Percentiles rank a stretch among this genome's conserved stretches.
Evolutionary conservation across 1,284 basidiomycete genomes (phyloP).

Genomic region (Ceratobasidium sp.): DNA sequence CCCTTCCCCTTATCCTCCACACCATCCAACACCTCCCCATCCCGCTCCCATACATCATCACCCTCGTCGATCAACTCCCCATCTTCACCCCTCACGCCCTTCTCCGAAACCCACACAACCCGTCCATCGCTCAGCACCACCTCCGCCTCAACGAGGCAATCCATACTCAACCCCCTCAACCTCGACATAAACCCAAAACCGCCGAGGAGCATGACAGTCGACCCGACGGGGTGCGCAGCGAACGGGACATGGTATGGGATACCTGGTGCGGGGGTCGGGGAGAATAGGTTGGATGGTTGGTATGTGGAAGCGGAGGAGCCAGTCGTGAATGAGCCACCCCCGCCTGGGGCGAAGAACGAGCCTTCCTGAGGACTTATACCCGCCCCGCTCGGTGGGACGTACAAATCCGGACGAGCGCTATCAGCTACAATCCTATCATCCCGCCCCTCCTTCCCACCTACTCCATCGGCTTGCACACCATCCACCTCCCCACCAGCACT

Average conservation of each 20-base stretch:
- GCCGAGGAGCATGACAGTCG: conserved; percentile 86
- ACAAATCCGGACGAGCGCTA: conserved; percentile 24
- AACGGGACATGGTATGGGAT: conserved; percentile 89
- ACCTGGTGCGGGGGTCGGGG: conserved; percentile 55
- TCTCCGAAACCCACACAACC: conserved; percentile 64
- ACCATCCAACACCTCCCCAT: conserved; percentile 10
- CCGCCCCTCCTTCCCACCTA: not conserved
- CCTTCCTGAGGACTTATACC: conserved; percentile 15
- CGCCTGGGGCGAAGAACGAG: conserved; percentile 25
- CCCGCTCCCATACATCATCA: conserved; percentile 48
- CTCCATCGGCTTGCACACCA: not conserved
- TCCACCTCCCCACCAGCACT: not conserved
- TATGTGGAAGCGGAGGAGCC: not conserved
- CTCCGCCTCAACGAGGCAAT: conserved; percentile 87
- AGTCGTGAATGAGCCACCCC: no score
- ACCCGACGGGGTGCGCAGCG: conserved; percentile 63
- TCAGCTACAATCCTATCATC: conserved; percentile 17
- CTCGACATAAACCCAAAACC: conserved; percentile 92
- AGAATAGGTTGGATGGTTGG: not conserved
- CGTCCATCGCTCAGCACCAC: conserved; percentile 85
- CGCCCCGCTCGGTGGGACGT: not conserved
- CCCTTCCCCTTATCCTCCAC: conserved; percentile 53
- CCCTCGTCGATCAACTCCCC: conserved; percentile 30
- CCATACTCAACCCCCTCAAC: conserved; percentile 85
- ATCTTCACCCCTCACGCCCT: conserved; percentile 31